Conservation (phyloP, 352 stramenopile species). For the Pythium coloratum region DNA sequence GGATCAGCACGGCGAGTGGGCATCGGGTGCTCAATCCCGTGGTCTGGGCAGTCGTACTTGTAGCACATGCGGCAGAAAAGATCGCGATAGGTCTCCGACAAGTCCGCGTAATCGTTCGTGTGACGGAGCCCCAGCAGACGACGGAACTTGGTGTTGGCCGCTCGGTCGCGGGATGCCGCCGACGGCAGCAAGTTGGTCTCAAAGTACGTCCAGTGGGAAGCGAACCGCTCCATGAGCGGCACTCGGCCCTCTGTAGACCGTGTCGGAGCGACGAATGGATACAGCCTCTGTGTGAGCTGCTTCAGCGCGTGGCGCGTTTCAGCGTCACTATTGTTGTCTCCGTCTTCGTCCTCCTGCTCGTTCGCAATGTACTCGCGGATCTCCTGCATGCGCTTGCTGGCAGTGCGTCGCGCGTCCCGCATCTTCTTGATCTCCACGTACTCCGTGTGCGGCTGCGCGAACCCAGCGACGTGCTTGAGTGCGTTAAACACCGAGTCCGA, state of each 20-base stretch:
- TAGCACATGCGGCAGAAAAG: slow-evolving; percentile 93
- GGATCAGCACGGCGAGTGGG: slow-evolving; percentile 57
- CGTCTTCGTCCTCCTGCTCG: neutral
- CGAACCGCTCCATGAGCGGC: slow-evolving; percentile 43
- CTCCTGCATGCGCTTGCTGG: slow-evolving; percentile 46
- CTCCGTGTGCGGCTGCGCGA: slow-evolving; percentile 60
- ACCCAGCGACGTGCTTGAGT: slow-evolving; percentile 55
- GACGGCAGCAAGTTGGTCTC: slow-evolving; percentile 52
- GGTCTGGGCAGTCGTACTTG: slow-evolving; percentile 90
- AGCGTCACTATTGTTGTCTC: neutral
- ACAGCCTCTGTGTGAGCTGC: slow-evolving; percentile 35
- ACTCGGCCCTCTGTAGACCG: neutral
- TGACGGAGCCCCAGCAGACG: slow-evolving; percentile 50
- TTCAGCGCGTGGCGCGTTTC: slow-evolving; percentile 36
- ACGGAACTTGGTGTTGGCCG: slow-evolving; percentile 17
- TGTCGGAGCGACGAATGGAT: slow-evolving; percentile 5
- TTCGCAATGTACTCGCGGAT: slow-evolving; percentile 12
- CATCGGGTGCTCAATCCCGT: slow-evolving; percentile 84
- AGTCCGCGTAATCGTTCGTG: slow-evolving; percentile 60
- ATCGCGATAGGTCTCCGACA: slow-evolving; percentile 88
- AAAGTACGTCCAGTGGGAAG: slow-evolving; percentile 59
- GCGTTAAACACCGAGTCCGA: slow-evolving; percentile 59
- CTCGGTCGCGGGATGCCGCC: slow-evolving; percentile 1
- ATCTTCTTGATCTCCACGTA: slow-evolving; percentile 75
- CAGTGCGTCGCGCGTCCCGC: slow-evolving; percentile 38